Conservation (phyloP, 2,329 filamentous ascomycete genomes). For the Calonectria ilicicola region DNA sequence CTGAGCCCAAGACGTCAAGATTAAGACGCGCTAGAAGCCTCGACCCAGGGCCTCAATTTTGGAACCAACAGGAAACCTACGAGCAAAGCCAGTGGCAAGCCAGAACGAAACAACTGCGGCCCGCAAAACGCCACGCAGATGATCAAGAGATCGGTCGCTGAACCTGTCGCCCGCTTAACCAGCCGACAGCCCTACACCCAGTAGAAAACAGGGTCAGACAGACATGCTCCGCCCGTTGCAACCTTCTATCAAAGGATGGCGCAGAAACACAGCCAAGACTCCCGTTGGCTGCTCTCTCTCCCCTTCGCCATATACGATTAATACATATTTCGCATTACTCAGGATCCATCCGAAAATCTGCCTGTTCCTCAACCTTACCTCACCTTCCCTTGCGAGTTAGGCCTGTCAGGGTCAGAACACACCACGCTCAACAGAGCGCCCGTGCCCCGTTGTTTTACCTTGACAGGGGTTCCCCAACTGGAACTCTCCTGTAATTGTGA, state of each 20-base stretch:
- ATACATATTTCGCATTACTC: conserved; percentile 7
- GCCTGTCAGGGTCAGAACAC: background rate
- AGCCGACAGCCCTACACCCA: background rate
- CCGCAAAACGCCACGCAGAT: background rate
- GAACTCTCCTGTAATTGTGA: conserved; percentile 1
- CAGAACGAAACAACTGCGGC: background rate
- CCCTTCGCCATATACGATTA: background rate
- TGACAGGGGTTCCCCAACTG: background rate
- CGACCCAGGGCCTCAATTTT: background rate
- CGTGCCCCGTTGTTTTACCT: conserved; percentile 6
- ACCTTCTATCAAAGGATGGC: background rate
- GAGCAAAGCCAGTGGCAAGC: background rate
- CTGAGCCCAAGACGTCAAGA: background rate
- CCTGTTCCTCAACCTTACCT: background rate
- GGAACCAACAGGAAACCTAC: background rate
- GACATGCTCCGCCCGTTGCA: background rate
- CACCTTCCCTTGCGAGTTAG: conserved; percentile 2
- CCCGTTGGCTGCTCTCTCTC: background rate
- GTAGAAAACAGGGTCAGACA: background rate
- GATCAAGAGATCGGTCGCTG: background rate
- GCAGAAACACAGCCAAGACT: background rate
- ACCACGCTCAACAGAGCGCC: background rate
- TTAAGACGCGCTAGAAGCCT: background rate
- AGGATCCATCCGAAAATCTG: background rate
- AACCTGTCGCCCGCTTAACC: background rate